Conservation (phyloP, 1,284 basidiomycete species). For the Puccinia hordei region DNA sequence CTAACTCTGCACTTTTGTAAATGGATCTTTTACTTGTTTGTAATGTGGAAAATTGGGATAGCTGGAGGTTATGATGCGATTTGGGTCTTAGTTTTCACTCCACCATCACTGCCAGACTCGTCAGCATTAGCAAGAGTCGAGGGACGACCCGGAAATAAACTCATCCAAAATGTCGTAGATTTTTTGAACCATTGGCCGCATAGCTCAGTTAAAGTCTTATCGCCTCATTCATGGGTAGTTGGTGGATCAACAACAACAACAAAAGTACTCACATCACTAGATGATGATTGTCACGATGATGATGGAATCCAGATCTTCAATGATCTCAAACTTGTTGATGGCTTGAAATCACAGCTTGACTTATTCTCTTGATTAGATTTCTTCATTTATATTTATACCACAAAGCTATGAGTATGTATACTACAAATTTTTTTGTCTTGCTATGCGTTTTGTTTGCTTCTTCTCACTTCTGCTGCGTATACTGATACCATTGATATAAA, state of each 20-base stretch:
- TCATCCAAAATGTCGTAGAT: neutral
- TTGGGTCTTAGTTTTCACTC: slow-evolving; percentile 81
- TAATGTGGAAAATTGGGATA: neutral
- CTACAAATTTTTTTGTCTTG: neutral
- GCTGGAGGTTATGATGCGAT: slow-evolving; percentile 95
- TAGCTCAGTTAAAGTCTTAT: slow-evolving; percentile 30
- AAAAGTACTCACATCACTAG: neutral
- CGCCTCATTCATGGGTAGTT: slow-evolving; percentile 26
- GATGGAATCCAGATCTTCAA: slow-evolving; percentile 32
- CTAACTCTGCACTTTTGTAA: neutral
- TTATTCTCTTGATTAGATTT: slow-evolving; percentile 11
- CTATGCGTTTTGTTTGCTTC: too few species aligned
- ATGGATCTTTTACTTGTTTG: neutral
- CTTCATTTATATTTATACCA: neutral
- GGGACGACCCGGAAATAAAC: neutral
- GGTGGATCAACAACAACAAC: slow-evolving; percentile 2
- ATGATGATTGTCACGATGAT: neutral
- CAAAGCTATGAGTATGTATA: neutral
- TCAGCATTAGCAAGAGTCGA: neutral
- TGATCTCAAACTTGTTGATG: neutral
- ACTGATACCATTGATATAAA: too few species aligned
- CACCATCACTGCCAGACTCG: slow-evolving; percentile 54
- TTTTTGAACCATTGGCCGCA: slow-evolving; percentile 26
- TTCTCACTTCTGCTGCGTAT: too few species aligned
- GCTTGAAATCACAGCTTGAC: neutral